Evolutionary conservation across 2,329 filamentous ascomycete species (phyloP), one percentile per base, ranked within the genome.

Genomic region (Gremmenia infestans): DNA sequence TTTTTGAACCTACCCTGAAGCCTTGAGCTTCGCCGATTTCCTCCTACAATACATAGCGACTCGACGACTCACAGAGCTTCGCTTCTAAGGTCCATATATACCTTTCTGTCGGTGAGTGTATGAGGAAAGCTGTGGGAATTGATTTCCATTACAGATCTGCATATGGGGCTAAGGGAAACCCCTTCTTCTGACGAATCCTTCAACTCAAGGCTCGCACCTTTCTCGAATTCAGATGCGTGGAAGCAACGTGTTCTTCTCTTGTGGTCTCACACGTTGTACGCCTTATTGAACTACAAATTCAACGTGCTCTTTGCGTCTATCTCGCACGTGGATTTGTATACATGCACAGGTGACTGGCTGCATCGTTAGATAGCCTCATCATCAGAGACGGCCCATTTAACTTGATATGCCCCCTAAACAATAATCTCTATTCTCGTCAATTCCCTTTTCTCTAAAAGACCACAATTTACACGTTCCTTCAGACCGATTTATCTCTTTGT

Each of bases 121-220:
- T 35, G 15, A 45, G 35, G 48, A 9, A 42, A 37, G 19, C 17
- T 22, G 11, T 19, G 12, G 25, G 17, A 28, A 11, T 15, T 25
- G 6, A 9, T 17, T 22, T 22, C 19, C 12, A 47, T 25, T 15
- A 28, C 23, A 47, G 45, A 47, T 47, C 12, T 49, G 25, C 49
- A 49, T 52, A 52, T 42, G 46, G 22, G 50, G 50, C 50, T 57
- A 51, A 37, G 25, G n/a, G 23, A 23, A 15, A 25, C 15, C 9
- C 15, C 23, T 14, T 47, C 23, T 53, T 39, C 12, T 32, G 28
- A 23, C 55, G 52, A 52, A 57, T 57, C 48, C 22, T 42, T 47
- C 39, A 9, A 8, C 32, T 17, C 39, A 42, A 36, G 52, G 42
- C 52, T 48, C 47, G 22, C 15, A 37, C 19, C 12, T 6, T 37